Conservation (phyloP, 768 basidiomycete species). For the Leccinum fibrillosum region DNA sequence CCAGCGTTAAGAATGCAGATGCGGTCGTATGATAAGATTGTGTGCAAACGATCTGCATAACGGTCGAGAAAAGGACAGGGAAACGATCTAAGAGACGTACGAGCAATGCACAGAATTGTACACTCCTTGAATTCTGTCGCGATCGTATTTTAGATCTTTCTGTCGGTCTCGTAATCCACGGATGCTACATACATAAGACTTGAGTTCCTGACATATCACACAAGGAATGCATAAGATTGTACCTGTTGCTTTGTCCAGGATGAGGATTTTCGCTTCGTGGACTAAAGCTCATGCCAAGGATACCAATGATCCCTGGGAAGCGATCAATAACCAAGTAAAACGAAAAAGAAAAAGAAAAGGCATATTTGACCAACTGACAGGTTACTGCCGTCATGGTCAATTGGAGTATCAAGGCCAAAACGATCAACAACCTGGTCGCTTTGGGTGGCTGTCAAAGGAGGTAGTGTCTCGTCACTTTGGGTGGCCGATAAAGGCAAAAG, state of each 20-base stretch:
- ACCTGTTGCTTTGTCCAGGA: conserved; percentile 90
- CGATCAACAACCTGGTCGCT: conserved; percentile 44
- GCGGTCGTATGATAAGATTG: conserved; percentile 85
- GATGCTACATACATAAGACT: conserved; percentile 46
- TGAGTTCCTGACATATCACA: neutral
- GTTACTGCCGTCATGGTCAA: conserved; percentile 87
- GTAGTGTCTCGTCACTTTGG: conserved; percentile 34
- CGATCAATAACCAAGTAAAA: conserved; percentile 24
- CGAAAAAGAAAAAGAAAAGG: no score
- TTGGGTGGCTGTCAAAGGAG: conserved; percentile 32
- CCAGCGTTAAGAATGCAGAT: conserved; percentile 87
- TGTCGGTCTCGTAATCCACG: conserved; percentile 86
- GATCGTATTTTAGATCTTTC: conserved; percentile 89
- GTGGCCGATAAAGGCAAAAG: conserved; percentile 31
- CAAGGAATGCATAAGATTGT: neutral
- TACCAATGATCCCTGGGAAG: conserved; percentile 71
- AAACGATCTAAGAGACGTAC: conserved; percentile 40
- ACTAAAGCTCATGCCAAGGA: conserved; percentile 88
- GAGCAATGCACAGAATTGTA: conserved; percentile 85
- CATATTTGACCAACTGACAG: conserved; percentile 59
- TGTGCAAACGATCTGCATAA: conserved; percentile 69
- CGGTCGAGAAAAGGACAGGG: neutral
- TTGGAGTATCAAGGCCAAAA: conserved; percentile 77
- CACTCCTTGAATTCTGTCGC: conserved; percentile 77
- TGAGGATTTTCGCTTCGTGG: conserved; percentile 77